Conservation (phyloP, 2,329 filamentous ascomycete species). For the Xylariaceae sp. region DNA sequence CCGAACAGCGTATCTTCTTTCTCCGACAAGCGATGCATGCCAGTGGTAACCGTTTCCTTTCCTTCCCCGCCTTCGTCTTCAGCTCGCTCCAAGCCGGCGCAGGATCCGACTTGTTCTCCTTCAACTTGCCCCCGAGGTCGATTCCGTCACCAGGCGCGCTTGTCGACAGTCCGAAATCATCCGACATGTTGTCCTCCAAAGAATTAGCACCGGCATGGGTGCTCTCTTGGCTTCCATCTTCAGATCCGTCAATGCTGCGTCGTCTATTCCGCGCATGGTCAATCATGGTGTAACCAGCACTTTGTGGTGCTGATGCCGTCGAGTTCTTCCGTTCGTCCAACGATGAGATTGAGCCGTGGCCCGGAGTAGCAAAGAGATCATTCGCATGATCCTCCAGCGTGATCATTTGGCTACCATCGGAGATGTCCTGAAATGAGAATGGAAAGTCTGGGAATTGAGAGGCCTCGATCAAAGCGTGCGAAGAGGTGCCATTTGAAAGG, state of each 20-base stretch:
- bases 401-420: conserved; percentile 47
- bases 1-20: conserved; percentile 97
- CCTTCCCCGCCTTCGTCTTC: conserved; percentile 92
- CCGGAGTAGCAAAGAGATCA: conserved; percentile 36
- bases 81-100: conserved; percentile 77
- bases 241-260: conserved; percentile 44
- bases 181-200: conserved; percentile 56
- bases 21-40: conserved; percentile 94
- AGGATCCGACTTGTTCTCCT: conserved; percentile 61
- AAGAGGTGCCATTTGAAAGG: conserved; percentile 36
- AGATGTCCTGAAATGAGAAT: conserved; percentile 51
- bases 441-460: conserved; percentile 57
- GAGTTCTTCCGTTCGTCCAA: conserved; percentile 42
- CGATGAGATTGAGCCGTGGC: conserved; percentile 39
- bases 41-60: conserved; percentile 87
- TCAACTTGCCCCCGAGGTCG: conserved; percentile 56
- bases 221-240: conserved; percentile 48
- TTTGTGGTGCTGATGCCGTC: conserved; percentile 41
- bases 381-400: conserved; percentile 42
- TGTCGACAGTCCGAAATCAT: conserved; percentile 60
- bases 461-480: conserved; percentile 46
- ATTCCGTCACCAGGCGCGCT: conserved; percentile 53
- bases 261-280: conserved; percentile 29
- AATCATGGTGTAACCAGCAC: conserved; percentile 35
- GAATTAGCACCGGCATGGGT: conserved; percentile 49